phyloP scores from a whole-genome alignment of 192 early-diverging fungal species.

The Backusella parvicylindrica region DNA sequence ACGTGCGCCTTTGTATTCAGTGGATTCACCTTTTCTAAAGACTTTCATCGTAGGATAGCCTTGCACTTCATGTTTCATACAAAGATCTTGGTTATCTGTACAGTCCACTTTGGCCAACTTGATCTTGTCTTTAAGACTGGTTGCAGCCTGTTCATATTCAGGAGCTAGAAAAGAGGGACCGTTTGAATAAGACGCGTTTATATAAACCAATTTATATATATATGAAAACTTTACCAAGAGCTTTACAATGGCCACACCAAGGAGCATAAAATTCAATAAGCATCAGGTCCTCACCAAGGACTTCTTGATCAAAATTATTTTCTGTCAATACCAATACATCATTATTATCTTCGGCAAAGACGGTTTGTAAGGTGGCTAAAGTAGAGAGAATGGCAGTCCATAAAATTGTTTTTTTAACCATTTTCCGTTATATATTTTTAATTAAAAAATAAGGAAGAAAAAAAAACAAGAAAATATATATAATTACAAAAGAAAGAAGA shows the following conservation, averaged over 20 bases:
- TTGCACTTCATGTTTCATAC: slow-evolving; percentile 74
- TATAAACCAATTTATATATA: not conserved
- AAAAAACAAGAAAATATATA: not conserved
- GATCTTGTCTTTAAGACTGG: slow-evolving; percentile 72
- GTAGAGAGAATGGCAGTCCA: slow-evolving; percentile 21
- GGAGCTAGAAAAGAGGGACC: slow-evolving; percentile 55
- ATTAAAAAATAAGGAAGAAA: not conserved
- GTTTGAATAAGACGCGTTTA: not conserved
- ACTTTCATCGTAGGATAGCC: slow-evolving; percentile 96
- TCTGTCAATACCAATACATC: slow-evolving; percentile 54
- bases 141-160: slow-evolving; percentile 92
- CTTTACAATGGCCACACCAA: slow-evolving; percentile 98
- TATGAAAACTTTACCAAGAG: slow-evolving; percentile 46
- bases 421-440: not conserved
- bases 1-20: slow-evolving; percentile 85
- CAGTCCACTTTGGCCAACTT: slow-evolving; percentile 96
- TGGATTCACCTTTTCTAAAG: slow-evolving; percentile 66
- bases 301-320: slow-evolving; percentile 59
- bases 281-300: slow-evolving; percentile 61
- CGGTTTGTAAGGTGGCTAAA: slow-evolving; percentile 20
- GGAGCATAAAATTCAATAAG: slow-evolving; percentile 96
- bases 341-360: slow-evolving; percentile 22
- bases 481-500: not conserved
- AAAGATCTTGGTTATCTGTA: slow-evolving; percentile 81
- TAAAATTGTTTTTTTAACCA: slow-evolving; percentile 26